Percentiles rank a stretch among this genome's conserved stretches.
Evolutionary conservation across 192 early-diverging fungal species (phyloP).

Genomic region (Kickxella alabastrina): DNA sequence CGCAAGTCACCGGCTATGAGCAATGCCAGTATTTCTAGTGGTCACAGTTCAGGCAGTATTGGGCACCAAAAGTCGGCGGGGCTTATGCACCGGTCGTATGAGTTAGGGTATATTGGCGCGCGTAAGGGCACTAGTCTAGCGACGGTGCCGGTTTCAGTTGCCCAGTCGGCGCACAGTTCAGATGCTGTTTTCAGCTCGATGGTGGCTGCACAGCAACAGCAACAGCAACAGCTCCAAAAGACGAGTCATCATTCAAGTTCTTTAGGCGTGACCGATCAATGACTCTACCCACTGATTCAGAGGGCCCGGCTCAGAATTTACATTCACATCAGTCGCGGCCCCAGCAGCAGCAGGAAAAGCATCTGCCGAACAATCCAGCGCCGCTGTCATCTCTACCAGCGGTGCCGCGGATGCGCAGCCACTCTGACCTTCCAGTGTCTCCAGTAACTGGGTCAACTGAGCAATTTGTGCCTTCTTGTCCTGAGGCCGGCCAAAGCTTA

Average conservation of each 20-base stretch:
- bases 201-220: background rate
- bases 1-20: slow-evolving; percentile 4
- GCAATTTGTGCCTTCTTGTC: too few species aligned
- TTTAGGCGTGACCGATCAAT: slow-evolving; percentile 39
- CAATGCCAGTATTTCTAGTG: slow-evolving; percentile 1
- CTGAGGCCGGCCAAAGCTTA: background rate
- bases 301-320: background rate
- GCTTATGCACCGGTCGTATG: slow-evolving; percentile 3
- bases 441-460: too few species aligned
- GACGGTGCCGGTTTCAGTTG: background rate
- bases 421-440: background rate
- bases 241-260: background rate
- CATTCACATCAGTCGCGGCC: background rate
- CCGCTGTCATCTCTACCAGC: slow-evolving; percentile 7
- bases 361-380: too few species aligned
- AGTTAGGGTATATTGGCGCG: too few species aligned
- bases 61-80: slow-evolving; percentile 5
- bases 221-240: background rate
- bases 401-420: slow-evolving; percentile 5
- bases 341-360: too few species aligned
- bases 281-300: slow-evolving; percentile 24
- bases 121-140: too few species aligned
- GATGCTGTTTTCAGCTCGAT: slow-evolving; percentile 5
- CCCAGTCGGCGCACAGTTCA: slow-evolving; percentile 5
- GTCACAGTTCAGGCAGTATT: background rate